These are phyloP conservation scores for Tetragonia tetragonoides DNA, from an alignment of 148 eudicot genomes.

Conservation along the genomic window DNA sequence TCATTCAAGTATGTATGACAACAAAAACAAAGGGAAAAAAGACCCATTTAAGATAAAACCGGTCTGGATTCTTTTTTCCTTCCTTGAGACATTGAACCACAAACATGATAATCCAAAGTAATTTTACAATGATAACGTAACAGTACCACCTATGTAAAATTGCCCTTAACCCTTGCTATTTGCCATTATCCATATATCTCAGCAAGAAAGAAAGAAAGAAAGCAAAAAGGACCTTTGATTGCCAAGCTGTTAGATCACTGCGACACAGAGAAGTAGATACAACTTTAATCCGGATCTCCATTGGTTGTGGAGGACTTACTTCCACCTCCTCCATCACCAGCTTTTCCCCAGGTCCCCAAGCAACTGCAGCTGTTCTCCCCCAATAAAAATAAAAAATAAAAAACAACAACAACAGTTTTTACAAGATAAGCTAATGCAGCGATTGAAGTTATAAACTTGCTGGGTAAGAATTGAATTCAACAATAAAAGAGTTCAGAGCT, in stretches of 20 bases:
- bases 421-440: neutral
- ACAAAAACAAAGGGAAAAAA: too few species aligned
- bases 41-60: too few species aligned
- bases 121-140: too few species aligned
- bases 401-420: neutral
- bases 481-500: neutral
- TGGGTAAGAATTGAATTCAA: neutral
- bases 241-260: conserved; percentile 85
- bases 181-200: too few species aligned
- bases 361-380: conserved; percentile 68
- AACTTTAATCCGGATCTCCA: conserved; percentile 85
- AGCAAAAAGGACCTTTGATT: conserved; percentile 50
- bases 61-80: too few species aligned
- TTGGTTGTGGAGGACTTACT: conserved; percentile 77
- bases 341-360: conserved; percentile 80
- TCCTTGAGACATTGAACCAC: too few species aligned
- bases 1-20: too few species aligned
- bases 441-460: neutral
- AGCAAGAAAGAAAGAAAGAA: neutral
- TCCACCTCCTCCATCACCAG: conserved; percentile 89
- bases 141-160: too few species aligned
- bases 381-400: neutral
- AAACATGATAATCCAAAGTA: neutral
- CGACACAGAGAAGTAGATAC: conserved; percentile 92
- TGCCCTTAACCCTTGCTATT: too few species aligned